A percentile compares a stretch with the other conserved stretches of the same genome.
Evolutionary conservation across 805 yeast species (phyloP).

Genomic region (Candida chauliodis): DNA sequence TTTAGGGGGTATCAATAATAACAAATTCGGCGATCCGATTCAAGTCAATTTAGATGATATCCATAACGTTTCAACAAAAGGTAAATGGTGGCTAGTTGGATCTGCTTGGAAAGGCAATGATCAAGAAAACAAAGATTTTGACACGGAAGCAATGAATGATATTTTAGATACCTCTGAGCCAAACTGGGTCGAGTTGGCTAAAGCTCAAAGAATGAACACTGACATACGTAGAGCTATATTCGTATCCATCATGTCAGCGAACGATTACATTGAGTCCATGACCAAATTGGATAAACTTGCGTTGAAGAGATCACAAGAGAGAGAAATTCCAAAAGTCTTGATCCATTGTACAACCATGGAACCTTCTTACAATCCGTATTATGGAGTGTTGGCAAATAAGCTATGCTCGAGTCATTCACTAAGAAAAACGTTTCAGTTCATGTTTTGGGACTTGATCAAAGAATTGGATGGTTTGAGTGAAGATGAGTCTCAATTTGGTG

Average conservation of each 20-base stretch:
- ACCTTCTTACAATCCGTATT: constrained; percentile 83
- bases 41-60: constrained; percentile 85
- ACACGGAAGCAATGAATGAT: constrained; percentile 50
- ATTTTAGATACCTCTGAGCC: constrained; percentile 69
- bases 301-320: constrained; percentile 73
- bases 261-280: constrained; percentile 85
- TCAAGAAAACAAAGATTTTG: constrained; percentile 18
- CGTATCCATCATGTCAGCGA: constrained; percentile 91
- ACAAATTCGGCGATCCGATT: constrained; percentile 63
- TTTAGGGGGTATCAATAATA: constrained; percentile 48
- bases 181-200: constrained; percentile 86
- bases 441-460: constrained; percentile 81
- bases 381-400: constrained; percentile 73
- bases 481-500: constrained; percentile 30
- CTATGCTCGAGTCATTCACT: constrained; percentile 71
- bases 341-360: constrained; percentile 86
- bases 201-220: constrained; percentile 88
- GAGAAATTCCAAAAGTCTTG: constrained; percentile 82
- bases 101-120: constrained; percentile 89
- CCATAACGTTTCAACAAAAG: constrained; percentile 67
- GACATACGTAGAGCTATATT: constrained; percentile 92
- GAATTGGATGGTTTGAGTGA: constrained; percentile 54
- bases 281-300: constrained; percentile 76
- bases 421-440: constrained; percentile 82
- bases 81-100: constrained; percentile 99